Conservation (phyloP, 352 stramenopile species). For the Peronospora farinosa region DNA sequence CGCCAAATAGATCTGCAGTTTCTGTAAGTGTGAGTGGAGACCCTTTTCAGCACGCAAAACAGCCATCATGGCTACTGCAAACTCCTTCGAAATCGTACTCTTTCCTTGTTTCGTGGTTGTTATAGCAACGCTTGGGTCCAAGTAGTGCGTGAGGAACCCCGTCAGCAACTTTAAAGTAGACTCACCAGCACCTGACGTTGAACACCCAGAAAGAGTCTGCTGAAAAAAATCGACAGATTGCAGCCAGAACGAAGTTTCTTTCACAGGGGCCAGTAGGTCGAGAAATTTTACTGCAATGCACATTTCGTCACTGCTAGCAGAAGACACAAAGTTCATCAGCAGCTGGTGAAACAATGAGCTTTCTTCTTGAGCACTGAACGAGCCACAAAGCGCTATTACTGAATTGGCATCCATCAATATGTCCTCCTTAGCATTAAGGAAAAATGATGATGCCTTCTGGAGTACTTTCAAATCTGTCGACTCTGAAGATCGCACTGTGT, state of each 20-base stretch:
- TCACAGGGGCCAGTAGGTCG: constrained; percentile 49
- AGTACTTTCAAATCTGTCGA: constrained; percentile 29
- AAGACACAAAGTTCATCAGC: constrained; percentile 44
- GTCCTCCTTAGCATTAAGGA: constrained; percentile 63
- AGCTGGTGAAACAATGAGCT: constrained; percentile 39
- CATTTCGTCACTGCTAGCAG: constrained; percentile 38
- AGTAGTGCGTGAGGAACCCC: constrained; percentile 49
- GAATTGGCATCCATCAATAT: constrained; percentile 70
- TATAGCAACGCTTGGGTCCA: constrained; percentile 32
- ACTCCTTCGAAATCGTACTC: constrained; percentile 39
- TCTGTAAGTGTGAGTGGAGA: constrained; percentile 23
- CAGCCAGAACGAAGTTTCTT: constrained; percentile 47
- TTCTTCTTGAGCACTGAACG: constrained; percentile 29
- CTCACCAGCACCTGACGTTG: constrained; percentile 1
- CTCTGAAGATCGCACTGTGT: constrained; percentile 16
- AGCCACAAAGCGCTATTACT: constrained; percentile 44
- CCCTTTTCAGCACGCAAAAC: constrained; percentile 43
- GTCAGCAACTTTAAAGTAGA: constrained; percentile 33
- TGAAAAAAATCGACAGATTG: constrained; percentile 62
- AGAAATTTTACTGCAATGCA: constrained; percentile 53
- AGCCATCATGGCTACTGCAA: constrained; percentile 44
- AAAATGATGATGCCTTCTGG: constrained; percentile 30
- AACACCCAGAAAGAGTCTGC: constrained; percentile 35
- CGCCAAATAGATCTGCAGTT: constrained; percentile 43
- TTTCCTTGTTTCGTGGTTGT: constrained; percentile 26